These are phyloP conservation scores for Colletotrichum zoysiae DNA, from an alignment of 2,329 filamentous ascomycete genomes.

Conservation along the genomic window DNA sequence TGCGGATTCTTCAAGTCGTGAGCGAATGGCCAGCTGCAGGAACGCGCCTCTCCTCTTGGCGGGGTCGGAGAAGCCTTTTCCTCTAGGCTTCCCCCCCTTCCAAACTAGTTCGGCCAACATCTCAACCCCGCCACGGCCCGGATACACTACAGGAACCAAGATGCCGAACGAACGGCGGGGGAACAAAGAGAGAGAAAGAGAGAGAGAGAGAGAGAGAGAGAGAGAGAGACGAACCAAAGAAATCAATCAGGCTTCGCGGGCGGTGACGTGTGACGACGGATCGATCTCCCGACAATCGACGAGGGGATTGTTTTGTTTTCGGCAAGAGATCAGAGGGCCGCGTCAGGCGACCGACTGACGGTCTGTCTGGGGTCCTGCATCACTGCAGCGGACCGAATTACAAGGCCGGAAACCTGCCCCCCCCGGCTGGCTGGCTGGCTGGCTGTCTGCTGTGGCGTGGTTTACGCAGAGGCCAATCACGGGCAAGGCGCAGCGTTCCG, in stretches of 20 bases:
- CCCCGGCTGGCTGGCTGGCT: not conserved
- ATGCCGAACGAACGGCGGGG: not conserved
- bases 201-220: no score
- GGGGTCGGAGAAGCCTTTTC: not conserved
- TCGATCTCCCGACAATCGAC: not conserved
- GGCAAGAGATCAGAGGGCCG: constrained; percentile 27
- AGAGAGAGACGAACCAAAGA: no score
- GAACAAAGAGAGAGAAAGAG: not conserved
- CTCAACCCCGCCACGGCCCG: not conserved
- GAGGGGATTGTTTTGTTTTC: not conserved
- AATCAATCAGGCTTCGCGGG: not conserved
- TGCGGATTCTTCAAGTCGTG: not conserved
- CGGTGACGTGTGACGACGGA: not conserved
- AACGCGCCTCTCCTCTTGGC: constrained; percentile 4
- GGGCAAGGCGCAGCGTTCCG: constrained; percentile 3
- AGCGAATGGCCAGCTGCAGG: not conserved
- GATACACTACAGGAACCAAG: not conserved
- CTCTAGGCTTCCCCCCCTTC: not conserved
- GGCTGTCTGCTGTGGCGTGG: constrained; percentile 3
- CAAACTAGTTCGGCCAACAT: not conserved
- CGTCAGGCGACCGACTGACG: constrained; percentile 26
- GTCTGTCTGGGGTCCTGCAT: constrained; percentile 13
- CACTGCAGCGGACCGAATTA: constrained; percentile 5
- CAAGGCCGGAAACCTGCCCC: not conserved
- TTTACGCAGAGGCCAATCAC: constrained; percentile 5